phyloP scores from a whole-genome alignment of 2,329 filamentous ascomycete species.

The Curvularia sp. region DNA sequence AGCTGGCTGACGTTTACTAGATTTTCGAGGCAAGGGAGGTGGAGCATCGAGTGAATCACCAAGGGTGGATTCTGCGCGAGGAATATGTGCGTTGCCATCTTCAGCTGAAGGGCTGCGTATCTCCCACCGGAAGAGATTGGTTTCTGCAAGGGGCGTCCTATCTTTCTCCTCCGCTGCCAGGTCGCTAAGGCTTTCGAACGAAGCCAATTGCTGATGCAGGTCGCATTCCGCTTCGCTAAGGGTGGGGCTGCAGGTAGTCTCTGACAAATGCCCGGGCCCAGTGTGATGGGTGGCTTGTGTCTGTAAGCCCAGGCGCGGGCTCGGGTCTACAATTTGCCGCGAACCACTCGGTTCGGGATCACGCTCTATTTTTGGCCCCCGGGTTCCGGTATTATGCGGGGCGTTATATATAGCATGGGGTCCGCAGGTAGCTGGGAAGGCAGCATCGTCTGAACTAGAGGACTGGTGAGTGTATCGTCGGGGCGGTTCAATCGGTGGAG shows the following conservation, averaged over 20 bases:
- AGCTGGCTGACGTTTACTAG: slow-evolving; percentile 50
- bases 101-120: slow-evolving; percentile 17
- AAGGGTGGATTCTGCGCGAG: slow-evolving; percentile 21
- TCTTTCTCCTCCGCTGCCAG: slow-evolving; percentile 45
- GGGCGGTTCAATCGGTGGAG: slow-evolving; percentile 28
- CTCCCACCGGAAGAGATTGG: slow-evolving; percentile 32
- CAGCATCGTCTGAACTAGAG: slow-evolving; percentile 26
- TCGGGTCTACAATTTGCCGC: slow-evolving; percentile 24
- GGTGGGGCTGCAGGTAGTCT: slow-evolving; percentile 49
- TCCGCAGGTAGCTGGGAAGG: slow-evolving; percentile 40
- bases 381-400: slow-evolving; percentile 15
- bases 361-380: slow-evolving; percentile 29
- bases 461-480: slow-evolving; percentile 38
- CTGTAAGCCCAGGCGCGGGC: slow-evolving; percentile 31
- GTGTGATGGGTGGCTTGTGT: slow-evolving; percentile 33
- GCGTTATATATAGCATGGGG: slow-evolving; percentile 18
- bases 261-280: slow-evolving; percentile 26
- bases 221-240: slow-evolving; percentile 56
- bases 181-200: slow-evolving; percentile 48
- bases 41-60: slow-evolving; percentile 15
- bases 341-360: slow-evolving; percentile 27
- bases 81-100: slow-evolving; percentile 12
- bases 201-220: slow-evolving; percentile 41
- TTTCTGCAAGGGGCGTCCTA: slow-evolving; percentile 31
- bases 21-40: slow-evolving; percentile 52